These are phyloP conservation scores for Nitzschia sp. DNA, from an alignment of 108 stramenopile species.

Conservation along the genomic window DNA sequence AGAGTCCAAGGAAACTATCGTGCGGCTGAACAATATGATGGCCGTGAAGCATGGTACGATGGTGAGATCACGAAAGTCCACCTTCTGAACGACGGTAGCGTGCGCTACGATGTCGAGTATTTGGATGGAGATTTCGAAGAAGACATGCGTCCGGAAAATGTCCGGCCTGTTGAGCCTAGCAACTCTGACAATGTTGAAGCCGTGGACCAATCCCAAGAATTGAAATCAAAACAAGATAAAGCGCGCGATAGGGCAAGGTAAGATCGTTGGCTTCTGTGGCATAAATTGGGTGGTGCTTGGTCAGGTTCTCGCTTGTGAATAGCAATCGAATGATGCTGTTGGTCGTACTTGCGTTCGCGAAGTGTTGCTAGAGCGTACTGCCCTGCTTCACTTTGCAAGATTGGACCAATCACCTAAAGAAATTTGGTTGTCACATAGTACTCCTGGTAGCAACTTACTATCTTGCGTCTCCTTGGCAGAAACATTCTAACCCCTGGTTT, in stretches of 20 bases:
- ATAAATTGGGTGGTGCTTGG: slow-evolving; percentile 20
- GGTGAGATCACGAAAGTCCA: slow-evolving; percentile 60
- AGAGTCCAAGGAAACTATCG: slow-evolving; percentile 79
- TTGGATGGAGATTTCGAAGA: slow-evolving; percentile 91
- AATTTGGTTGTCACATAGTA: slow-evolving; percentile 71
- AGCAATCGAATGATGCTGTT: slow-evolving; percentile 1
- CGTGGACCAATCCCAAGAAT: slow-evolving; percentile 25
- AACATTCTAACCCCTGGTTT: slow-evolving; percentile 45
- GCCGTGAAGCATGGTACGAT: slow-evolving; percentile 72
- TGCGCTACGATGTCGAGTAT: slow-evolving; percentile 76
- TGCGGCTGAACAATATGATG: slow-evolving; percentile 78
- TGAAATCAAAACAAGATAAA: slow-evolving; percentile 64
- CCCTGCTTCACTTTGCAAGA: slow-evolving; percentile 19
- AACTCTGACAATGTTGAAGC: slow-evolving; percentile 56
- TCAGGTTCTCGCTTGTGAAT: slow-evolving; percentile 19
- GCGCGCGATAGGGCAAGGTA: slow-evolving; percentile 80
- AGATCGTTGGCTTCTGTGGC: slow-evolving; percentile 15
- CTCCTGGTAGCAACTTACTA: slow-evolving; percentile 54
- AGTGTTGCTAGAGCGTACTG: slow-evolving; percentile 33
- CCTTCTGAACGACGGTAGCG: slow-evolving; percentile 42
- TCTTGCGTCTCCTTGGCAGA: slow-evolving; percentile 85
- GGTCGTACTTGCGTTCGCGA: slow-evolving; percentile 28
- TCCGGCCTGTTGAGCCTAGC: slow-evolving; percentile 47
- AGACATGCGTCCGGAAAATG: slow-evolving; percentile 62
- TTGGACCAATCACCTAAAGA: slow-evolving; percentile 7